phyloP scores from a whole-genome alignment of 805 yeast genomes.

The Suhomyces prunicola region DNA sequence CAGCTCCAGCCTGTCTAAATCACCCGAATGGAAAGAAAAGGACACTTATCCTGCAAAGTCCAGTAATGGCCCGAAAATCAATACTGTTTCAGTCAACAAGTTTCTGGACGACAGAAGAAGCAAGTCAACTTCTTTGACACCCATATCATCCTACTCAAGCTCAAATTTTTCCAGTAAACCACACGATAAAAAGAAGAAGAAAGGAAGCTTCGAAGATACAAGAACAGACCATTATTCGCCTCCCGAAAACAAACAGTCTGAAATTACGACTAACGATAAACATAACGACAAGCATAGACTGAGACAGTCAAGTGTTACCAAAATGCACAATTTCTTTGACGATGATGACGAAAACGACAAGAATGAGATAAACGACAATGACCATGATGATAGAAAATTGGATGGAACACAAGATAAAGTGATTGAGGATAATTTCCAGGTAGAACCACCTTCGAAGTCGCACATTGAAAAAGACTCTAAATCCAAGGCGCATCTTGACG shows the following conservation, averaged over 20 bases:
- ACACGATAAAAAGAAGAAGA: not conserved
- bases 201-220: not conserved
- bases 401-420: no score
- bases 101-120: constrained; percentile 10
- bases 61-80: not conserved
- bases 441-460: not conserved
- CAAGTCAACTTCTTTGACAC: constrained; percentile 2
- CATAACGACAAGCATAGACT: constrained; percentile 1
- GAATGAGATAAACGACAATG: not conserved
- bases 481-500: not conserved
- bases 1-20: not conserved
- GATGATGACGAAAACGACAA: constrained; percentile 8
- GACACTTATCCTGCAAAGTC: not conserved
- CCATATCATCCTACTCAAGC: not conserved
- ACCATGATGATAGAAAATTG: not conserved
- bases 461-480: not conserved
- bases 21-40: constrained; percentile 1
- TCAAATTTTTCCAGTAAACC: not conserved
- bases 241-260: not conserved
- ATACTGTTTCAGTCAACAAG: constrained; percentile 6
- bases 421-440: no score
- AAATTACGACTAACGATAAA: constrained; percentile 3
- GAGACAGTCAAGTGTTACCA: constrained; percentile 2
- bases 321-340: constrained; percentile 15
- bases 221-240: not conserved